Base-by-base conservation (phyloP, 2,329 filamentous ascomycete genomes). In the Botrytis squamosa region DNA sequence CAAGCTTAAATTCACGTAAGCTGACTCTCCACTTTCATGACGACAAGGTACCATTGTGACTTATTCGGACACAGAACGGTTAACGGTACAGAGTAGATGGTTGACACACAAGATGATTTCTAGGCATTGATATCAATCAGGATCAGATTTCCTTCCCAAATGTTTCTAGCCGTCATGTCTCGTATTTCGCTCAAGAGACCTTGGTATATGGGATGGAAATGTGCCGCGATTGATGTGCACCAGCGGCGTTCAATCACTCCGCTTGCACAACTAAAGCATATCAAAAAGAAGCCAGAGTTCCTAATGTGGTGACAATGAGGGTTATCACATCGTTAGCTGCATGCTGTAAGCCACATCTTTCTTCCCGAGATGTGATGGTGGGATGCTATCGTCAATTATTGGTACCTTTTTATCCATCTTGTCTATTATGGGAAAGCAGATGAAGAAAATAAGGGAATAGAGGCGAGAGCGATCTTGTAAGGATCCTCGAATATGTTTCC, bases 281-380 rank as follows among this genome's bases (percentile, higher is more conserved):
- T 29, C 65, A 33, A 68, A 49, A 68, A 33, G 65, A 42, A 49
- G 66, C n/a, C 66, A 55, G 40, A 42, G 18, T 57, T 57, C 49
- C 46, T 40, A 42, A 44, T 33, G 49, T 69, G n/a, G 49, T 57
- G 66, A 33, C 38, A 69, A 40, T 69, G 66, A 59, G n/a, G n/a
- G 57, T 25, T 20, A 49, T 69, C 66, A 69, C 49, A 59, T 57
- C n/a, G n/a, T 69, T 69, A 69, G 46, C 66, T 69, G 49, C 66
- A 69, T 40, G 18, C 55, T 59, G 49, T 38, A 57, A 44, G 66
- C 49, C 49, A 57, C 49, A 40, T 33, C 38, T n/a, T 20, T 68
- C 36, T 57, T 69, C n/a, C 66, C 49, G 66, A 33, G 36, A 57
- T 68, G 14, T 57, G 66, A 59, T 42, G 36, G 49, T 33, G 66